These are phyloP conservation scores for Elsinoe perseae DNA, from an alignment of 2,329 filamentous ascomycete genomes.

Conservation along the genomic window DNA sequence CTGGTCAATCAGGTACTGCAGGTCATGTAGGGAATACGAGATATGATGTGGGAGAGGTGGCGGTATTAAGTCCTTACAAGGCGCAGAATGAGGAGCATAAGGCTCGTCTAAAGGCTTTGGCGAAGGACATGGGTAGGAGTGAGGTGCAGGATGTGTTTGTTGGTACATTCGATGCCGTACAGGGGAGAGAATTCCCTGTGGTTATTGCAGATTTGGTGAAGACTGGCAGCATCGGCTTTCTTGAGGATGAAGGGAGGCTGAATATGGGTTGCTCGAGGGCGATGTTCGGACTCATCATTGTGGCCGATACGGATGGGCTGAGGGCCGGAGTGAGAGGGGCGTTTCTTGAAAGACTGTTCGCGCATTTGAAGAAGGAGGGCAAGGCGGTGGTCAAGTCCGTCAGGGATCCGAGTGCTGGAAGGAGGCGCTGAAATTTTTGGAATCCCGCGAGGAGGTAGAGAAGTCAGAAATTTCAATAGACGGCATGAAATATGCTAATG, in stretches of 20 bases:
- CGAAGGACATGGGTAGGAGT: not conserved
- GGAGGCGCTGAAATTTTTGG: too few species aligned
- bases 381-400: not conserved
- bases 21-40: too few species aligned
- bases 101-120: not conserved
- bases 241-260: not conserved
- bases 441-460: too few species aligned
- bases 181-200: not conserved
- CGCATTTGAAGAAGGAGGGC: not conserved
- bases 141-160: not conserved
- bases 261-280: not conserved
- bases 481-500: too few species aligned
- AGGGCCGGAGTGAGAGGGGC: not conserved
- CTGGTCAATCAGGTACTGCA: not conserved
- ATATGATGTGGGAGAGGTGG: not conserved
- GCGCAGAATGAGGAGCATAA: not conserved
- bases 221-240: not conserved
- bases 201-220: not conserved
- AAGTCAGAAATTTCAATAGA: not conserved
- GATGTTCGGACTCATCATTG: not conserved
- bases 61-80: not conserved
- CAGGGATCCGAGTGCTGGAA: not conserved
- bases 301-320: slow-evolving; percentile 2
- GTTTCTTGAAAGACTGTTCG: not conserved
- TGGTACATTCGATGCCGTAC: not conserved